Percentiles rank a stretch among this genome's conserved stretches.
phyloP scores from a whole-genome alignment of 306 rosid genomes.

The Rubus idaeus region DNA sequence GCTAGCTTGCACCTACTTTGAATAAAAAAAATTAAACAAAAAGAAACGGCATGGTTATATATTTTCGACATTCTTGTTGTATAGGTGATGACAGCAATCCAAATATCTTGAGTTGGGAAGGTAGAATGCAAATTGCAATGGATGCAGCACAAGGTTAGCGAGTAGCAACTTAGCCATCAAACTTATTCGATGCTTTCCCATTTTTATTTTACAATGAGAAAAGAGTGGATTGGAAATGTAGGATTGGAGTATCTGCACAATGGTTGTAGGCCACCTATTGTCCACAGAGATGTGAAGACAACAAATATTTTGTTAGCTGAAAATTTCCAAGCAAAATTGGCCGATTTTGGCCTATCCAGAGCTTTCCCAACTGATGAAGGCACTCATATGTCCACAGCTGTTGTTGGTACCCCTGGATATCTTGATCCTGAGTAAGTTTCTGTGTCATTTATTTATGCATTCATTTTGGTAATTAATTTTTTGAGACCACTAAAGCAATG shows the following conservation, averaged over 20 bases:
- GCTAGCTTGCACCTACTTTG: neutral
- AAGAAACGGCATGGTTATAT: no score
- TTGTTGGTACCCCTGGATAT: conserved; percentile 34
- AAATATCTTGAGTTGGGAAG: conserved; percentile 27
- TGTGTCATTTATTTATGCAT: neutral
- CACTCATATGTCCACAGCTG: conserved; percentile 25
- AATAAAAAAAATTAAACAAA: neutral
- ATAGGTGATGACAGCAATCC: neutral
- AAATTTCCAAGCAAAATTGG: conserved; percentile 39
- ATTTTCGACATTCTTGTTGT: neutral
- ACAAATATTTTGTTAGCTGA: conserved; percentile 38
- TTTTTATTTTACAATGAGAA: neutral
- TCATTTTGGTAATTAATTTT: neutral
- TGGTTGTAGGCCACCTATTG: conserved; percentile 42
- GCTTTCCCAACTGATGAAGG: conserved; percentile 29
- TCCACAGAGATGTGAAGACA: conserved; percentile 40
- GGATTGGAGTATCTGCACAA: conserved; percentile 46
- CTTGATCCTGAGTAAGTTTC: conserved; percentile 34
- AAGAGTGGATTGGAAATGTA: conserved; percentile 6
- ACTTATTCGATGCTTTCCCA: neutral
- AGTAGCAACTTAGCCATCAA: neutral
- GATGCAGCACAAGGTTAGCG: conserved; percentile 31
- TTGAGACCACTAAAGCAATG: neutral
- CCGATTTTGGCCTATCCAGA: conserved; percentile 42
- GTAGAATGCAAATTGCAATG: conserved; percentile 30